phyloP scores from a whole-genome alignment of 2,329 filamentous ascomycete species.

The Xylaria sp. region DNA sequence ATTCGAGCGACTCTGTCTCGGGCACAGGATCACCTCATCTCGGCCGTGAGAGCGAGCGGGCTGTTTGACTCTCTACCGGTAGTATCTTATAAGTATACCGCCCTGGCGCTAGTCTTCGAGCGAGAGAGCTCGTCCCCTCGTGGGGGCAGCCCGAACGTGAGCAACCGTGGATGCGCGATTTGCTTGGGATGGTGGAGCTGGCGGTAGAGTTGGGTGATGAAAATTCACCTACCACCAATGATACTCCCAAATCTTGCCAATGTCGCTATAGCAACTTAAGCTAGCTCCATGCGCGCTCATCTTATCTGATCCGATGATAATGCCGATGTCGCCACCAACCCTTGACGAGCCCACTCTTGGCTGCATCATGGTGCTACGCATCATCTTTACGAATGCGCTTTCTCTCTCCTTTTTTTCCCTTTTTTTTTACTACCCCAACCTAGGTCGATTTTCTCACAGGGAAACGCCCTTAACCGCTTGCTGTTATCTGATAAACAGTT shows the following conservation, averaged over 20 bases:
- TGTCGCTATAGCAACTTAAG: conserved; percentile 18
- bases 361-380: conserved; percentile 38
- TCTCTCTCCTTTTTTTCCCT: neutral
- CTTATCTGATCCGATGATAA: conserved; percentile 68
- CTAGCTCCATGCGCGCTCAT: conserved; percentile 52
- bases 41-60: neutral
- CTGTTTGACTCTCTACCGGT: neutral
- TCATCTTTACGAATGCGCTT: conserved; percentile 29
- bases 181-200: conserved; percentile 26
- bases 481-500: neutral
- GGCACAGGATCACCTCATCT: neutral
- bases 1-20: neutral
- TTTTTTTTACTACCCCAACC: neutral
- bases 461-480: neutral
- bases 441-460: neutral
- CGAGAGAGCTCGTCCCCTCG: neutral
- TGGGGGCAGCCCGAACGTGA: conserved; percentile 7
- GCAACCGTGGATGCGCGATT: conserved; percentile 32
- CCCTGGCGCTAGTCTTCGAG: neutral
- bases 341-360: conserved; percentile 42
- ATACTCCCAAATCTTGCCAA: conserved; percentile 18
- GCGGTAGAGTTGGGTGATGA: conserved; percentile 25
- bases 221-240: conserved; percentile 24
- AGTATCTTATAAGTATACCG: neutral
- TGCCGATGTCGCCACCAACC: conserved; percentile 55